Percentiles rank a stretch among this genome's conserved stretches.
phyloP scores from a whole-genome alignment of 2,329 filamentous ascomycete genomes.

The Diaporthe sp. region DNA sequence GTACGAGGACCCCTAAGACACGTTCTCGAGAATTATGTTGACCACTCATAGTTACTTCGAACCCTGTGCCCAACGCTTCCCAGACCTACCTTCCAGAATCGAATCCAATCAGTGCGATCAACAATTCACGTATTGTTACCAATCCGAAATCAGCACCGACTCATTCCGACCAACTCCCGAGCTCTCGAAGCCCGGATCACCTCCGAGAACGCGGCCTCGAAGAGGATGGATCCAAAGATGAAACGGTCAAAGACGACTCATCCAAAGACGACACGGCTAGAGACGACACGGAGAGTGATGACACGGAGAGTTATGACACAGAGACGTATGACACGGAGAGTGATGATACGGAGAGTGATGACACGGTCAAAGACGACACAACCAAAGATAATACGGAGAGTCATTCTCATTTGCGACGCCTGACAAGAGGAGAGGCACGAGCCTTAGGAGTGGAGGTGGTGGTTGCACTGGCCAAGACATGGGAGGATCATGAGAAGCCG shows the following conservation, averaged over 20 bases:
- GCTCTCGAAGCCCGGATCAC: no score
- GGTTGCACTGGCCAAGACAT: background rate
- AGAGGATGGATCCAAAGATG: background rate
- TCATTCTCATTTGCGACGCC: no score
- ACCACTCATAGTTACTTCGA: background rate
- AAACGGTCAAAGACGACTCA: background rate
- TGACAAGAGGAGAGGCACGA: background rate
- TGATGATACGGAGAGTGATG: no score
- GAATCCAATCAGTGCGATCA: no score
- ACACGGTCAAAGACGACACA: no score
- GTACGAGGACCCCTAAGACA: background rate
- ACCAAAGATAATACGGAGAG: background rate
- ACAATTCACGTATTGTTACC: background rate
- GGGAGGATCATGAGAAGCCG: background rate
- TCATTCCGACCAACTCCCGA: background rate
- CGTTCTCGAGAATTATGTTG: background rate
- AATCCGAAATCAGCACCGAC: background rate
- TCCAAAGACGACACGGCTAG: background rate
- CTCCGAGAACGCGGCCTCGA: no score
- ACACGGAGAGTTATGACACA: no score
- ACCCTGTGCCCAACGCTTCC: background rate
- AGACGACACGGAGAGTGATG: no score
- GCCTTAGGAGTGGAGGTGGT: background rate
- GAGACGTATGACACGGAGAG: background rate
- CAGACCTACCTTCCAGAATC: background rate